Percentiles rank a stretch among this genome's conserved stretches.
Conservation (phyloP, 345 rosid genomes). For the Brassica cretica region DNA sequence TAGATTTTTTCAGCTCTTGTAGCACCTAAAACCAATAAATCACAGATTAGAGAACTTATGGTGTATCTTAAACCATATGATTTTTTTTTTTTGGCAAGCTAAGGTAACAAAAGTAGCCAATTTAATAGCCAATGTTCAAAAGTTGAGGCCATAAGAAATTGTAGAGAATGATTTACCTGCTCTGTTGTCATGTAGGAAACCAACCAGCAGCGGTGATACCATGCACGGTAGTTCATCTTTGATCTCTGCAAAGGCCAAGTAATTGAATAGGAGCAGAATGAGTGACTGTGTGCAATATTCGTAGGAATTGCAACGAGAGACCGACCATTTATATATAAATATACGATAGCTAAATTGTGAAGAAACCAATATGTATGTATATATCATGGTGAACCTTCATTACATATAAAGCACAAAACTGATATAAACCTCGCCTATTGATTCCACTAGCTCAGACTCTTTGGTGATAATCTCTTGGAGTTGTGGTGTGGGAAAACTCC, state of each 20-base stretch:
- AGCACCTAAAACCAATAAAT: constrained; percentile 54
- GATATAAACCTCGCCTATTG: constrained; percentile 84
- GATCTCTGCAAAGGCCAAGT: constrained; percentile 57
- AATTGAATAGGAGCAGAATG: constrained; percentile 7
- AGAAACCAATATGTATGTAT: constrained; percentile 16
- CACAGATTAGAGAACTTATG: not conserved
- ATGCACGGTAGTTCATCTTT: constrained; percentile 96
- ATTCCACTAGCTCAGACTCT: constrained; percentile 89
- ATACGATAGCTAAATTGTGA: not conserved
- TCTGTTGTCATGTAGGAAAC: constrained; percentile 73
- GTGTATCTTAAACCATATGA: too few species aligned
- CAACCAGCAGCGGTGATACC: constrained; percentile 99
- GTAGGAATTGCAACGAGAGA: not conserved
- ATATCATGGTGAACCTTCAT: constrained; percentile 49
- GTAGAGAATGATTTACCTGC: constrained; percentile 52
- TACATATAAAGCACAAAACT: constrained; percentile 47
- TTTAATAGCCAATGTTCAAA: not conserved
- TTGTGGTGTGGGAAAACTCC: constrained; percentile 46
- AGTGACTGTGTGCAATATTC: not conserved
- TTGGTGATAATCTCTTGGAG: constrained; percentile 49
- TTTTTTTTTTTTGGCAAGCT: not conserved
- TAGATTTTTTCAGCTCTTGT: constrained; percentile 63
- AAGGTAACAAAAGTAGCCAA: not conserved
- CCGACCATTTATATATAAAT: not conserved
- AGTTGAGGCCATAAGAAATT: not conserved